These are phyloP conservation scores for Eustoma russellianum DNA, from an alignment of 257 asterid genomes.

Conservation along the genomic window DNA sequence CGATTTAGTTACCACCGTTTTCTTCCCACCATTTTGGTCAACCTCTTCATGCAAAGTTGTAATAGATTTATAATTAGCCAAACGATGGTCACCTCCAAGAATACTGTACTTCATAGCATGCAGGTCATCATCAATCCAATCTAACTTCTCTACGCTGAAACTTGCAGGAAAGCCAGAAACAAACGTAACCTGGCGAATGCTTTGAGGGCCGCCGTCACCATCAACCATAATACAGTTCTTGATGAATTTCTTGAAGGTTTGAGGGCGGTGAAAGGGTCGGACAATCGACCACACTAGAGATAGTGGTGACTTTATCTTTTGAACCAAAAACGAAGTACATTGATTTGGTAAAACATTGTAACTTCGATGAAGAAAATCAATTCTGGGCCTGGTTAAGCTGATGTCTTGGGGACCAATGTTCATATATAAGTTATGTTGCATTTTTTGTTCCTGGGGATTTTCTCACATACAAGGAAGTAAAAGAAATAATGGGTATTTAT, in stretches of 20 bases:
- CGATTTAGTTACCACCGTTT: conserved; percentile 27
- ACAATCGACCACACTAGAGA: conserved; percentile 8
- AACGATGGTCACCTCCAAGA: conserved; percentile 9
- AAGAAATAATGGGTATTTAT: too few species aligned
- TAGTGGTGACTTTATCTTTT: conserved; percentile 6
- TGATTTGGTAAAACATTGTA: background rate
- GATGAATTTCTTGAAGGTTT: conserved; percentile 12
- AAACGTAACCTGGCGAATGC: conserved; percentile 1
- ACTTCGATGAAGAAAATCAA: too few species aligned
- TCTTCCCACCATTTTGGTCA: background rate
- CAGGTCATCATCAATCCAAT: conserved; percentile 10
- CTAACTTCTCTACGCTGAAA: conserved; percentile 18
- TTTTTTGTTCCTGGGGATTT: too few species aligned
- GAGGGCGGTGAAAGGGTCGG: conserved; percentile 12
- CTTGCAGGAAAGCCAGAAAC: conserved; percentile 11
- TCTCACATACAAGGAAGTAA: too few species aligned
- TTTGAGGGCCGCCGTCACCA: conserved; percentile 15
- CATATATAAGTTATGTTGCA: too few species aligned
- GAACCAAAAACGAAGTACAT: conserved; percentile 12
- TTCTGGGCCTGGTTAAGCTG: too few species aligned
- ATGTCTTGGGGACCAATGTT: too few species aligned
- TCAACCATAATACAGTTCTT: conserved; percentile 9
- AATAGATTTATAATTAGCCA: conserved; percentile 6
- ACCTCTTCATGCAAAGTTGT: conserved; percentile 3
- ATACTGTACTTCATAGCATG: conserved; percentile 7